phyloP scores from a whole-genome alignment of 1,139 yeast species.

The Pichia terricola region DNA sequence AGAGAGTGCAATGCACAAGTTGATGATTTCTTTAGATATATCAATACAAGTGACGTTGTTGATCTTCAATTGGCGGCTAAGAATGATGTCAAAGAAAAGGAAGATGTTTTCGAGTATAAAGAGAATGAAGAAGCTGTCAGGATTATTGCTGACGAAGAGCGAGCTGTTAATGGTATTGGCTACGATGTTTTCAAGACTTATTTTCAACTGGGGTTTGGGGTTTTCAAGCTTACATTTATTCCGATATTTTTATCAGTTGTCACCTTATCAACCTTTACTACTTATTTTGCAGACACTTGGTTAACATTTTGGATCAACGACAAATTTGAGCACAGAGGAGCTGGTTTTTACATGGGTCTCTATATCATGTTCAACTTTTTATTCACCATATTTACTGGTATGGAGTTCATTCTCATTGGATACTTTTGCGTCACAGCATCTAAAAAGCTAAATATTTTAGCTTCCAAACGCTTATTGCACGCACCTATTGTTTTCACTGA shows the following conservation, averaged over 20 bases:
- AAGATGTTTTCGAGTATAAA: neutral
- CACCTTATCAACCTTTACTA: conserved; percentile 47
- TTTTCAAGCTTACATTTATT: conserved; percentile 31
- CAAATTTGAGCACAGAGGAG: conserved; percentile 38
- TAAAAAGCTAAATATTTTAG: conserved; percentile 45
- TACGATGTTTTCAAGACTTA: conserved; percentile 41
- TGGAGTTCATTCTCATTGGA: conserved; percentile 35
- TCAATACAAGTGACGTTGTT: neutral
- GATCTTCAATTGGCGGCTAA: neutral
- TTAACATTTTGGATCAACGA: conserved; percentile 71
- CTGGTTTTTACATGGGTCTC: conserved; percentile 62
- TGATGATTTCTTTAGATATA: conserved; percentile 35
- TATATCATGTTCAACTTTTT: conserved; percentile 44
- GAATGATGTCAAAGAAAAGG: conserved; percentile 11
- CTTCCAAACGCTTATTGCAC: conserved; percentile 53
- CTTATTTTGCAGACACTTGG: conserved; percentile 70
- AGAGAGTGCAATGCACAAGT: conserved; percentile 30
- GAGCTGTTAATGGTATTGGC: conserved; percentile 26
- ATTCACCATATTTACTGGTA: conserved; percentile 29
- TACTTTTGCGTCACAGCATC: conserved; percentile 49
- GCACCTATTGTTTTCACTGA: conserved; percentile 76
- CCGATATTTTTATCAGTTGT: conserved; percentile 34
- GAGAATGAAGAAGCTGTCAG: conserved; percentile 15
- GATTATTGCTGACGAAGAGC: conserved; percentile 26
- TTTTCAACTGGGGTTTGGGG: conserved; percentile 48